Base-by-base conservation (phyloP, 345 rosid genomes). In the Acer campestre region DNA sequence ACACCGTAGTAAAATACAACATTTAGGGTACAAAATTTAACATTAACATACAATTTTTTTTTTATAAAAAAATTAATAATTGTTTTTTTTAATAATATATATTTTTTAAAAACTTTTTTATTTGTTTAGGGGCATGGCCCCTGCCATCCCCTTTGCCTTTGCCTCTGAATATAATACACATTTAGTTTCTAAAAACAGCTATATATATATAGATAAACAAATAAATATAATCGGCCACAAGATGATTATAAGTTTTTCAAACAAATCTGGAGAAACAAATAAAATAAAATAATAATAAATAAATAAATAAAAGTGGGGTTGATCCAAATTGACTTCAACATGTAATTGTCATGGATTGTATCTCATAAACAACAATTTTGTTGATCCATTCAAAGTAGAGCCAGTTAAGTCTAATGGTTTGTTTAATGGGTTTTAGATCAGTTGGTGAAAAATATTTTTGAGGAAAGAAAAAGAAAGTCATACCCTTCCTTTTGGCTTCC, bases 331-430 rank as follows among this genome's bases (percentile, higher is more conserved):
- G 56, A 67, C 65, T 61, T 20, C 46, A 27, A 35, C 42, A 75
- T 61, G 73, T 56, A 65, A 44, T 59, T 55, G 83, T 53, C 73
- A 73, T 59, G 63, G 13, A 59, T 76, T 77, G 77, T 67, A 78
- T 84, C 78, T 78, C 48, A 68, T 81, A 68, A 75, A 73, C 13
- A 78, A 78, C 72, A 29, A 75, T 79, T 65, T 73, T n/a, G 2
- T 71, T 79, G 80, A 84, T 80, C 29, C 69, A 59, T 79, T 80
- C 82, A 81, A 81, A 72, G 71, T 73, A 76, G 76, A 20, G 78
- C 82, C 84, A 84, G 84, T 73, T 84, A 68, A 79, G 80, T 73
- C 84, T 81, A 84, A 67, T 61, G 13, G 27, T 68, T 75, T 75
- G 2, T 71, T 71, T 78, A 80, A 49, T 77, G 12, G 22, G 58